phyloP scores from a whole-genome alignment of 306 rosid species.

The Medicago arabica region DNA sequence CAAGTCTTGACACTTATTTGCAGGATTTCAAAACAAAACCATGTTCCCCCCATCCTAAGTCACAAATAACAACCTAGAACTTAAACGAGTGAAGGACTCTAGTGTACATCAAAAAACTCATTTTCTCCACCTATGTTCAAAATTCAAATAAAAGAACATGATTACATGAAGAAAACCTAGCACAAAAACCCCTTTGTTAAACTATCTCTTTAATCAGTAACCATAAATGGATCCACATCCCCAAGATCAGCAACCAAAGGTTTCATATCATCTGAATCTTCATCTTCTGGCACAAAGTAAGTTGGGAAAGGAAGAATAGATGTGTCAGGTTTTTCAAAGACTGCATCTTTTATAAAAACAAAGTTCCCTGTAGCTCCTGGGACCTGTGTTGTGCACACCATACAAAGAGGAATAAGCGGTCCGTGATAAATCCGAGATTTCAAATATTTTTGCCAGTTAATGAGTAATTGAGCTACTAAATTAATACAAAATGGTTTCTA shows the following conservation, averaged over 20 bases:
- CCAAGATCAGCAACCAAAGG: slow-evolving; percentile 89
- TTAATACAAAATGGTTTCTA: background rate
- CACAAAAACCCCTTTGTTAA: slow-evolving; percentile 26
- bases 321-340: slow-evolving; percentile 71
- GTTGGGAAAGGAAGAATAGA: slow-evolving; percentile 91
- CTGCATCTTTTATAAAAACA: slow-evolving; percentile 82
- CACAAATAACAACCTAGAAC: slow-evolving; percentile 18
- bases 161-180: slow-evolving; percentile 29
- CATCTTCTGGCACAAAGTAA: slow-evolving; percentile 67
- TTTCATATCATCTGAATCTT: slow-evolving; percentile 57
- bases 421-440: background rate
- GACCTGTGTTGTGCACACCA: slow-evolving; percentile 67
- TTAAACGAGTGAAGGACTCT: slow-evolving; percentile 5
- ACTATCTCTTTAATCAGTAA: slow-evolving; percentile 58
- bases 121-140: slow-evolving; percentile 28
- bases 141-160: slow-evolving; percentile 34
- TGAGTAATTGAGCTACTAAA: slow-evolving; percentile 15
- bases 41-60: slow-evolving; percentile 27
- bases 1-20: slow-evolving; percentile 44
- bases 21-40: slow-evolving; percentile 27
- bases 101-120: slow-evolving; percentile 40
- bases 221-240: slow-evolving; percentile 89
- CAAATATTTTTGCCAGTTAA: background rate
- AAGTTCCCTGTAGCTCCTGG: slow-evolving; percentile 97
- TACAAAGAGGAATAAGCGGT: slow-evolving; percentile 13